Evolutionary conservation across 169 alveolate genomes (phyloP).

Genomic region (Eimeria maxima): DNA sequence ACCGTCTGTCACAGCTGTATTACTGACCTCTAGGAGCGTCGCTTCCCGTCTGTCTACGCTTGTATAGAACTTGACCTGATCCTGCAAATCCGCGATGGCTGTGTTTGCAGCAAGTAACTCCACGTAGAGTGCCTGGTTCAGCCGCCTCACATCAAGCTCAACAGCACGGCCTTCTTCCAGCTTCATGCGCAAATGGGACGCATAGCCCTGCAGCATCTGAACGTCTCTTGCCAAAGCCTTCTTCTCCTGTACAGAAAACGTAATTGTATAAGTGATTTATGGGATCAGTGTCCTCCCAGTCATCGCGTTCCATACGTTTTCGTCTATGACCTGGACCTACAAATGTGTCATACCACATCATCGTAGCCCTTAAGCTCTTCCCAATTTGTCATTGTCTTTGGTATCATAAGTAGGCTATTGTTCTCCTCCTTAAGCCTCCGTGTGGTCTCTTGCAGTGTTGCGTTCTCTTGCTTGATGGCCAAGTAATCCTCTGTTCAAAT

Average conservation of each 20-base stretch:
- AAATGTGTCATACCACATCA: slow-evolving; percentile 56
- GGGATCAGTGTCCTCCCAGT: too few species aligned
- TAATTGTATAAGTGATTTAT: background rate
- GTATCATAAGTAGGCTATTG: slow-evolving; percentile 61
- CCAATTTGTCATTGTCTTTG: slow-evolving; percentile 70
- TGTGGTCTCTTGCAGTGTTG: slow-evolving; percentile 58
- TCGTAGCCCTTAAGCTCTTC: slow-evolving; percentile 63
- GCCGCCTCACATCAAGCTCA: slow-evolving; percentile 87
- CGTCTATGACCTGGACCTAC: background rate
- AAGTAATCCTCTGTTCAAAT: slow-evolving; percentile 60
- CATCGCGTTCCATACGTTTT: too few species aligned
- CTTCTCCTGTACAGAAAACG: slow-evolving; percentile 51
- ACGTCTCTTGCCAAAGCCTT: slow-evolving; percentile 87
- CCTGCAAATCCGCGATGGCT: slow-evolving; percentile 61
- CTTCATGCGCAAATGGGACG: slow-evolving; percentile 83
- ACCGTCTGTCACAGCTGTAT: background rate
- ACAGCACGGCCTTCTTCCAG: slow-evolving; percentile 88
- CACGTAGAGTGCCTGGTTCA: slow-evolving; percentile 85
- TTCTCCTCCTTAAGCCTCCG: slow-evolving; percentile 69
- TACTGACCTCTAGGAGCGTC: slow-evolving; percentile 58
- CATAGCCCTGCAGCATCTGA: slow-evolving; percentile 87
- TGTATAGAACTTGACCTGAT: slow-evolving; percentile 61
- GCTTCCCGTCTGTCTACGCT: slow-evolving; percentile 70
- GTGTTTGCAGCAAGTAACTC: slow-evolving; percentile 87
- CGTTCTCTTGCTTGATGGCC: slow-evolving; percentile 53